Evolutionary conservation across 192 early-diverging fungal genomes (phyloP), one percentile per base, ranked within the genome.

Genomic region (Entomortierella beljakovae): DNA sequence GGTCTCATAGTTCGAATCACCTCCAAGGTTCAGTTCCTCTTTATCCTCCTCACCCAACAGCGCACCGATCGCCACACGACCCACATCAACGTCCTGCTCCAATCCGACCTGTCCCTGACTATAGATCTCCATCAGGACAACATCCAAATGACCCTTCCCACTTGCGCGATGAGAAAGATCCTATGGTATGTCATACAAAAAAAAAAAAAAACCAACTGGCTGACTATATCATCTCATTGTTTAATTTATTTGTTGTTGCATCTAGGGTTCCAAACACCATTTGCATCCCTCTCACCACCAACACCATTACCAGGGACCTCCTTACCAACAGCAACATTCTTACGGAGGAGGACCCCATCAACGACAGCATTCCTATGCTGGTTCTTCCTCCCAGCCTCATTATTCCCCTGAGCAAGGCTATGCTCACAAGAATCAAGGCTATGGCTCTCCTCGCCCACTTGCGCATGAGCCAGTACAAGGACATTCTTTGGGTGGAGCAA

Each of bases 281-380:
- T 6, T 46, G 38, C 31, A 34, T 37, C 25, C 68, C 13, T 37
- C 69, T 10, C 61, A 57, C 40, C 70, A 42, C 37, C 59, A 57
- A 13, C 68, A 70, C 15, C 35, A 61, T 23, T 70, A 70, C 29
- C 31, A 49, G 9, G 61, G 61, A 16, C 31, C 72, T 9, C 72
- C 48, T 40, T 58, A 77, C 49, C 60, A 55, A 22, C 57, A 58
- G 0, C 75, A 65, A 25, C 62, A 29, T n/a, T 46, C 43, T 20
- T 46, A 46, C 20, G 43, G 43, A 46, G 43, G 43, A 46, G 60
- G 61, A 58, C 0, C 75, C 65, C 34, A 57, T 22, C 70, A 40
- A 29, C 51, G 28, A 3, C 51, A 53, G 51, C 68, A 70, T 26
- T 79, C 75, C 25, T 79, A 79, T 49, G 37, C 55, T 23, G 67